Percentiles rank a stretch among this genome's conserved stretches.
These are phyloP conservation scores for Pseudocercospora eumusae DNA, from an alignment of 2,329 filamentous ascomycete genomes.

Conservation along the genomic window DNA sequence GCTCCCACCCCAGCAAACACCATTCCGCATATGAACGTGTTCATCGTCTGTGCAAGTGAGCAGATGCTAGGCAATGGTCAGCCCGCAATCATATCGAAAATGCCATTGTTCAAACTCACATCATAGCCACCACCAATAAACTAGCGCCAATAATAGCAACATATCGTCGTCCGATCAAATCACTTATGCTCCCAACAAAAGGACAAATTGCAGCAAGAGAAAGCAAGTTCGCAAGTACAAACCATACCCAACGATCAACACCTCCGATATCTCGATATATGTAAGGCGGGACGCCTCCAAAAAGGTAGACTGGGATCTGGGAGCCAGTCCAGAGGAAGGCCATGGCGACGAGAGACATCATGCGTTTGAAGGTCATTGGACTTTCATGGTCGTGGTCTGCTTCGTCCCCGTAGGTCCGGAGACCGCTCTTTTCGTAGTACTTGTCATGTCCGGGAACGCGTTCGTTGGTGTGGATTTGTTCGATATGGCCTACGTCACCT, in stretches of 20 bases:
- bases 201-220: constrained; percentile 59
- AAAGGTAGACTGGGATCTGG: constrained; percentile 58
- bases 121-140: constrained; percentile 60
- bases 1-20: constrained; percentile 65
- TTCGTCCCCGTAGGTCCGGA: constrained; percentile 51
- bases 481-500: constrained; percentile 33
- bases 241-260: constrained; percentile 40
- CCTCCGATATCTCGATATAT: constrained; percentile 30
- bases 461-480: constrained; percentile 43
- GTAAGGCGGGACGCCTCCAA: constrained; percentile 39
- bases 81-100: too few relatives aligned
- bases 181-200: constrained; percentile 66
- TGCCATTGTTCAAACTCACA: constrained; percentile 33
- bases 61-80: constrained; percentile 43
- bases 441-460: constrained; percentile 42
- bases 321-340: constrained; percentile 63
- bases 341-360: constrained; percentile 60
- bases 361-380: constrained; percentile 51
- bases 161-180: constrained; percentile 62
- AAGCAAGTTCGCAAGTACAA: constrained; percentile 57
- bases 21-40: constrained; percentile 58
- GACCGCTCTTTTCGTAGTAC: constrained; percentile 52
- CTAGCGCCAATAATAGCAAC: constrained; percentile 58
- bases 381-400: constrained; percentile 44
- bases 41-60: constrained; percentile 60